Percentiles rank a stretch among this genome's conserved stretches.
Conservation (phyloP, 164 flowering plant species). For the Vitis riparia region DNA sequence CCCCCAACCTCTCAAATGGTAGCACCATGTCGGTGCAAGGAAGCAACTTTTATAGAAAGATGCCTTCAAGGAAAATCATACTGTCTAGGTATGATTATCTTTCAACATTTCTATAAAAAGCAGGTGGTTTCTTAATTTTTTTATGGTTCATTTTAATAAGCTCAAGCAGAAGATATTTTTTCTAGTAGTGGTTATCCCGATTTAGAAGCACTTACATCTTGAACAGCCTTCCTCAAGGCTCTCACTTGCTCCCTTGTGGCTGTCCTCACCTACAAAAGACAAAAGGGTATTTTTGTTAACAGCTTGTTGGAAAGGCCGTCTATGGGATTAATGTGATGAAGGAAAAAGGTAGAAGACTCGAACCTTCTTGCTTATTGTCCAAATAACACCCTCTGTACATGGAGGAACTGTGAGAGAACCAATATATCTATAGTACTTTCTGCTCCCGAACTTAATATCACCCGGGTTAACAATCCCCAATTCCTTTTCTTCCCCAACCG, state of each 20-base stretch:
- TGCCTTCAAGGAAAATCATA: too few species aligned
- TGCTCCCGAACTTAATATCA: slow-evolving; percentile 48
- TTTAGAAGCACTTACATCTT: slow-evolving; percentile 51
- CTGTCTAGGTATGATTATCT: too few species aligned
- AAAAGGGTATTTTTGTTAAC: neutral
- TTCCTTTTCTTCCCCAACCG: slow-evolving; percentile 24
- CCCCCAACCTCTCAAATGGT: too few species aligned
- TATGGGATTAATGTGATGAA: neutral
- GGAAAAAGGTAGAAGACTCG: neutral
- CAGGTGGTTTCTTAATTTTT: too few species aligned
- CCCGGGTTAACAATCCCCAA: slow-evolving; percentile 54
- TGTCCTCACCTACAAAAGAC: slow-evolving; percentile 53
- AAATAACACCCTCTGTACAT: slow-evolving; percentile 69
- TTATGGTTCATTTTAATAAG: too few species aligned
- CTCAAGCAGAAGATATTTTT: too few species aligned
- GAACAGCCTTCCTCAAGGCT: slow-evolving; percentile 47
- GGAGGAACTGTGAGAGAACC: slow-evolving; percentile 85
- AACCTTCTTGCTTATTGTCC: slow-evolving; percentile 66
- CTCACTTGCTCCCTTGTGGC: slow-evolving; percentile 62
- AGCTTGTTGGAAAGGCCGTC: too few species aligned
- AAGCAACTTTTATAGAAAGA: too few species aligned
- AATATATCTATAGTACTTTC: slow-evolving; percentile 59
- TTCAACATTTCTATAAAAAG: too few species aligned
- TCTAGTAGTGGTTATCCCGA: neutral
- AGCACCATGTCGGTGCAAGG: too few species aligned